Conservation (phyloP, 306 rosid species). For the Corylus avellana region DNA sequence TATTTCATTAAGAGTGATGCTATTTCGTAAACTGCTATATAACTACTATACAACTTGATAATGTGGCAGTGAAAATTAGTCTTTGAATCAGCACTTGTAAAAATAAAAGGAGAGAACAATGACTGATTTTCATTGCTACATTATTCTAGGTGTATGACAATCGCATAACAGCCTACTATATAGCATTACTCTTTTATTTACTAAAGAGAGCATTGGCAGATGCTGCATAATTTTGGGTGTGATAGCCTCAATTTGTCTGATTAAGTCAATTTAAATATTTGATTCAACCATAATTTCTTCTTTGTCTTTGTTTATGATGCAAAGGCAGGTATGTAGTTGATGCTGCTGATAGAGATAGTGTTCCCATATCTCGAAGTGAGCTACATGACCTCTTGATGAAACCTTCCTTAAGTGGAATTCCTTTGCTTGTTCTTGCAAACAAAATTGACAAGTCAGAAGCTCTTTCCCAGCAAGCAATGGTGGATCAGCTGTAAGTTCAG, state of each 20-base stretch:
- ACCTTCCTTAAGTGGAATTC: constrained; percentile 73
- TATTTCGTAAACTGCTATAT: too few species aligned
- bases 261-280: background rate
- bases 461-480: constrained; percentile 83
- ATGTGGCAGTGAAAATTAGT: too few species aligned
- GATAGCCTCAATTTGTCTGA: constrained; percentile 1
- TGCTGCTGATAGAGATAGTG: constrained; percentile 92
- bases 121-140: too few species aligned
- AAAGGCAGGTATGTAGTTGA: constrained; percentile 77
- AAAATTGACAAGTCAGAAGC: constrained; percentile 95
- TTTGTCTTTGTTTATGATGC: constrained; percentile 24
- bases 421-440: constrained; percentile 87
- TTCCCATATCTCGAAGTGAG: constrained; percentile 83
- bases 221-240: background rate
- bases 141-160: too few species aligned
- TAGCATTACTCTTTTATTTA: background rate
- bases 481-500: constrained; percentile 81
- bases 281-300: constrained; percentile 6
- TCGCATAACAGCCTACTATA: too few species aligned
- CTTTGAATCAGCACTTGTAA: too few species aligned
- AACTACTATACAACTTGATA: too few species aligned
- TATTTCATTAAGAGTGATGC: background rate
- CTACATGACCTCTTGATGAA: constrained; percentile 81
- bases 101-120: too few species aligned
- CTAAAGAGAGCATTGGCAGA: background rate